phyloP scores from a whole-genome alignment of 148 eudicot genomes.

The Amaranthus palmeri region DNA sequence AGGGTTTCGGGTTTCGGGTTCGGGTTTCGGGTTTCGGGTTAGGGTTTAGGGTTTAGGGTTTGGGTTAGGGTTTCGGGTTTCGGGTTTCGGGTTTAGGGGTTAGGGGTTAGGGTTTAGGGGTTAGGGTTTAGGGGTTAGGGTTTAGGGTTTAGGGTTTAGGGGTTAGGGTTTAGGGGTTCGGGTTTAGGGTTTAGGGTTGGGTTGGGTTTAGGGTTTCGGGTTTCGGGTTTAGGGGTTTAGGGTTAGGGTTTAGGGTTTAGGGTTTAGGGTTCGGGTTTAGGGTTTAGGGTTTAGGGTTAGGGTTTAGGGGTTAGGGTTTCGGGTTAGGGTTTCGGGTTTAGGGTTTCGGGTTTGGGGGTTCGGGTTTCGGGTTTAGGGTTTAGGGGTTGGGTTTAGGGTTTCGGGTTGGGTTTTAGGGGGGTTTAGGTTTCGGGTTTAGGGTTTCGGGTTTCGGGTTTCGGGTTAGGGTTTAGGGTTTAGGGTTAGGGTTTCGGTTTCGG shows the following conservation, averaged over 20 bases:
- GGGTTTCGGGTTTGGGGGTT: slow-evolving; percentile 12
- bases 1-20: slow-evolving; percentile 20
- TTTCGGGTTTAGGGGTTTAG: slow-evolving; percentile 20
- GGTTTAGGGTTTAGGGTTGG: slow-evolving; percentile 21
- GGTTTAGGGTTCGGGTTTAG: slow-evolving; percentile 20
- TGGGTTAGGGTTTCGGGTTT: slow-evolving; percentile 9
- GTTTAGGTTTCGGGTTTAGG: slow-evolving; percentile 1
- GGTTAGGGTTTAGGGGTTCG: slow-evolving; percentile 21
- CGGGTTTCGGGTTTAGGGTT: slow-evolving; percentile 16
- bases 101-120: slow-evolving; percentile 24
- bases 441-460: not conserved
- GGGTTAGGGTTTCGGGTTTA: slow-evolving; percentile 20
- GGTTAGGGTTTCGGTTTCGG: slow-evolving; percentile 23
- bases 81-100: slow-evolving; percentile 12
- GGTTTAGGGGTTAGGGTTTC: slow-evolving; percentile 16
- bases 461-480: slow-evolving; percentile 14
- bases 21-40: slow-evolving; percentile 14
- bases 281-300: slow-evolving; percentile 18
- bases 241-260: slow-evolving; percentile 19
- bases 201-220: slow-evolving; percentile 22
- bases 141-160: slow-evolving; percentile 26
- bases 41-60: slow-evolving; percentile 17
- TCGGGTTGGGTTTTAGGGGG: slow-evolving; percentile 18
- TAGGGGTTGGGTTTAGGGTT: slow-evolving; percentile 17
- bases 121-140: slow-evolving; percentile 25